These are phyloP conservation scores for Rhizophagus prolifer DNA, from an alignment of 192 early-diverging fungal species.

Conservation along the genomic window DNA sequence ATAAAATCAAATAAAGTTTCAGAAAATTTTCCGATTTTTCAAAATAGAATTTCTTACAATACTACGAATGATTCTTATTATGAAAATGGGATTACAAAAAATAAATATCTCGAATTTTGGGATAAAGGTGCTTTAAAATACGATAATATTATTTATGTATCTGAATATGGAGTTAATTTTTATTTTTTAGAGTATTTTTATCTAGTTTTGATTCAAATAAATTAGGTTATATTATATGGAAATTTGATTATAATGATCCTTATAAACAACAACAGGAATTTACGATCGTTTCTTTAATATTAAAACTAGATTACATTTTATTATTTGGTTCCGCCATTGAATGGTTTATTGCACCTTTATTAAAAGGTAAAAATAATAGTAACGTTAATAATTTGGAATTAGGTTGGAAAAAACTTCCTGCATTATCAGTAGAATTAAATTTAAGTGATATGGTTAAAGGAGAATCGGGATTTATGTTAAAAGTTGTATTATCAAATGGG, in stretches of 20 bases:
- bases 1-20: neutral
- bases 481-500: neutral
- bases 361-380: too few relatives aligned
- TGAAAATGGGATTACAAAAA: slow-evolving; percentile 7
- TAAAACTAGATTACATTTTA: too few relatives aligned
- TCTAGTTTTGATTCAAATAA: too few relatives aligned
- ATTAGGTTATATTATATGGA: neutral
- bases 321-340: too few relatives aligned
- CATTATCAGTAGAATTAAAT: neutral
- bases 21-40: neutral
- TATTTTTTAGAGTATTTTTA: neutral
- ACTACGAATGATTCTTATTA: neutral
- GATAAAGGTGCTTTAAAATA: neutral
- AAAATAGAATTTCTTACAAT: slow-evolving; percentile 4
- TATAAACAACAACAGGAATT: neutral
- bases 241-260: neutral
- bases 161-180: neutral
- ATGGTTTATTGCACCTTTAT: too few relatives aligned
- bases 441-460: neutral
- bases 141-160: neutral
- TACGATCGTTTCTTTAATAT: too few relatives aligned
- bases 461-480: neutral
- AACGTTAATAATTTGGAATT: too few relatives aligned
- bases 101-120: neutral
- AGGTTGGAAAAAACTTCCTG: too few relatives aligned